These are phyloP conservation scores for Cordyceps fumosorosea DNA, from an alignment of 2,329 filamentous ascomycete species.

Conservation along the genomic window DNA sequence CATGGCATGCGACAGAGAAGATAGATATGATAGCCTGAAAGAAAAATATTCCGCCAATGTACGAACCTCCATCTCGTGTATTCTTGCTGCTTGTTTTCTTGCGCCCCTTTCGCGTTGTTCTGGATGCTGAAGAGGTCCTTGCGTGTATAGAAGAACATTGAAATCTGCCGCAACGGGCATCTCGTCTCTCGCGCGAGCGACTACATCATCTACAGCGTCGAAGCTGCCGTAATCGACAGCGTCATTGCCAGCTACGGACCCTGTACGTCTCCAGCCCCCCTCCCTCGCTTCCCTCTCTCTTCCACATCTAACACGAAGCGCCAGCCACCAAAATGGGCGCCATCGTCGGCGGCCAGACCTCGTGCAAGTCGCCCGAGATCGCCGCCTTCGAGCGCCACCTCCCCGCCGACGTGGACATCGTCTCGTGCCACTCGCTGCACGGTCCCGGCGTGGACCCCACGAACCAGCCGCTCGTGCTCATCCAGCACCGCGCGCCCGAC, in stretches of 20 bases:
- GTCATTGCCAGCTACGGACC: conserved; percentile 87
- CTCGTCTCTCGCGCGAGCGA: conserved; percentile 93
- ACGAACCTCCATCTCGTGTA: conserved; percentile 37
- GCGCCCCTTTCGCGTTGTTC: conserved; percentile 16
- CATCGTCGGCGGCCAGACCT: conserved; percentile 95
- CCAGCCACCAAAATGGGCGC: conserved; percentile 89
- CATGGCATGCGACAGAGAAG: conserved; percentile 87
- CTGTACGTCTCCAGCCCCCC: conserved; percentile 51
- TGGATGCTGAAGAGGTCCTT: conserved; percentile 52
- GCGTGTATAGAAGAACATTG: conserved; percentile 58
- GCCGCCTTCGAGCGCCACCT: conserved; percentile 86
- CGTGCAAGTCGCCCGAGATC: conserved; percentile 96
- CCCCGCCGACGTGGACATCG: conserved; percentile 81
- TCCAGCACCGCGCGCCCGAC: conserved; percentile 83
- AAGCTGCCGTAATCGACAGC: conserved; percentile 81
- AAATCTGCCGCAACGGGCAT: conserved; percentile 90
- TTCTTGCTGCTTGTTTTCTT: conserved; percentile 5
- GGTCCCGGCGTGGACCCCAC: conserved; percentile 82
- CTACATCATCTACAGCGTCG: conserved; percentile 98
- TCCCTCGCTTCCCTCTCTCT: conserved; percentile 12
- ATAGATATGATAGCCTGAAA: conserved; percentile 74
- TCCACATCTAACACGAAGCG: conserved; percentile 13
- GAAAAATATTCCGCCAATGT: conserved; percentile 82
- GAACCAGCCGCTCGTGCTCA: conserved; percentile 87
- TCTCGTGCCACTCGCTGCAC: conserved; percentile 95